A percentile compares a stretch with the other conserved stretches of the same genome.
phyloP scores from a whole-genome alignment of 2,329 filamentous ascomycete species.

The Penicillium brevicompactum region DNA sequence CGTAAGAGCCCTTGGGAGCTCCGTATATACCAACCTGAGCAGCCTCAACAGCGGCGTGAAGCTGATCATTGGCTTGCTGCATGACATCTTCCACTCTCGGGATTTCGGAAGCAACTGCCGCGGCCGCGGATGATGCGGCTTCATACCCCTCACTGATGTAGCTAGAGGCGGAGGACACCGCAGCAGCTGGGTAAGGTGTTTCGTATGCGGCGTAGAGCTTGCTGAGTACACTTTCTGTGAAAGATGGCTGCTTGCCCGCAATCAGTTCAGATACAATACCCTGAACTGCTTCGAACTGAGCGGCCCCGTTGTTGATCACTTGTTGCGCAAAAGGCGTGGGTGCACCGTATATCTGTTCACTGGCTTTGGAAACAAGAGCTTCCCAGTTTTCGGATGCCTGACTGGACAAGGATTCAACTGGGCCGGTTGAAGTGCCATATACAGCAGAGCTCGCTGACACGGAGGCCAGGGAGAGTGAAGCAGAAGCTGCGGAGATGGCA shows the following conservation, averaged over 20 bases:
- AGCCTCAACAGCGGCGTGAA: slow-evolving; percentile 61
- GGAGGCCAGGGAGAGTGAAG: slow-evolving; percentile 42
- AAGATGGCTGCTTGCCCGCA: slow-evolving; percentile 74
- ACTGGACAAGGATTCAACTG: slow-evolving; percentile 52
- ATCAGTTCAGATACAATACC: slow-evolving; percentile 76
- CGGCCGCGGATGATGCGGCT: slow-evolving; percentile 41
- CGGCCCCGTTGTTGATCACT: slow-evolving; percentile 61
- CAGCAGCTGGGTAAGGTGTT: slow-evolving; percentile 53
- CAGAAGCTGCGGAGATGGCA: slow-evolving; percentile 48
- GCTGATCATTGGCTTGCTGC: slow-evolving; percentile 57
- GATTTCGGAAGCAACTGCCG: slow-evolving; percentile 53
- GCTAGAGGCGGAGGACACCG: slow-evolving; percentile 54
- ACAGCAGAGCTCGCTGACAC: slow-evolving; percentile 46
- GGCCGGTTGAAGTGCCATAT: slow-evolving; percentile 48
- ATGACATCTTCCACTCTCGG: slow-evolving; percentile 61
- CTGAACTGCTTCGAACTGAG: slow-evolving; percentile 71
- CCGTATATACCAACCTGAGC: slow-evolving; percentile 62
- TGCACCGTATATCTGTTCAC: slow-evolving; percentile 69
- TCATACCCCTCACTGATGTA: slow-evolving; percentile 52
- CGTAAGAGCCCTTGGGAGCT: slow-evolving; percentile 54
- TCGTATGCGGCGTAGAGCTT: slow-evolving; percentile 72
- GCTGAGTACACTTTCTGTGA: slow-evolving; percentile 76
- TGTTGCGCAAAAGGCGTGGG: slow-evolving; percentile 65
- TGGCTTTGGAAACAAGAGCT: slow-evolving; percentile 64
- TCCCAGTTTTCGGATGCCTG: slow-evolving; percentile 67